Evolutionary conservation across 495 filamentous ascomycete species (phyloP), one percentile per base, ranked within the genome.

Genomic region (Neurospora tetrasperma): DNA sequence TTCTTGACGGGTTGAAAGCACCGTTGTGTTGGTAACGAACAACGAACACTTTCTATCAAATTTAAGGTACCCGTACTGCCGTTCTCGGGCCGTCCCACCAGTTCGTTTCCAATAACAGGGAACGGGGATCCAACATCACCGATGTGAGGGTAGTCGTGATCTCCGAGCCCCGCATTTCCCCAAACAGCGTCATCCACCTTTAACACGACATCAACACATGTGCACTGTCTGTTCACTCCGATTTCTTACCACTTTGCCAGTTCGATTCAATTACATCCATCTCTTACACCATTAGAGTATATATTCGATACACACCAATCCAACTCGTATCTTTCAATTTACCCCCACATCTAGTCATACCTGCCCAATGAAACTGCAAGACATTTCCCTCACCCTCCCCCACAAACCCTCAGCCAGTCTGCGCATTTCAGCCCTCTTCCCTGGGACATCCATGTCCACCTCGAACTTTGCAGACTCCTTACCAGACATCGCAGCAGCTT

Each of bases 321-420:
- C 16, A 43, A 43, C 16, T 43, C 42, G 42, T 18, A 54, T 54
- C 5, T 48, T 54, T 54, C 10, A 54, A 27, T 54, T 14, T 12
- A 23, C 8, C n/a, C 48, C 48, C 0, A 40, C 39, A 38, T 3
- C 0, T 1, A 27, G n/a, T 46, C 4, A 48, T 48, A 62, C 14
- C 5, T 20, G 11, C 46, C 23, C 23, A 66, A 66, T 66, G 54
- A 14, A 66, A 31, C 54, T 66, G 0, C 3, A 77, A 69, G 38
- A 70, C 48, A 54, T 66, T 12, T 70, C 71, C 2, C 70, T 79
- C 68, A 71, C 42, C 2, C 71, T 80, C 27, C 20, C 42, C 66
- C 73, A 59, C 74, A 80, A 80, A 54, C 78, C 79, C 4, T 48
- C 71, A 6, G 78, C 75, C 8, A 27, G 75, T 12, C 76, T 80